phyloP scores from a whole-genome alignment of 116 monocot genomes.

The Cymodocea nodosa region DNA sequence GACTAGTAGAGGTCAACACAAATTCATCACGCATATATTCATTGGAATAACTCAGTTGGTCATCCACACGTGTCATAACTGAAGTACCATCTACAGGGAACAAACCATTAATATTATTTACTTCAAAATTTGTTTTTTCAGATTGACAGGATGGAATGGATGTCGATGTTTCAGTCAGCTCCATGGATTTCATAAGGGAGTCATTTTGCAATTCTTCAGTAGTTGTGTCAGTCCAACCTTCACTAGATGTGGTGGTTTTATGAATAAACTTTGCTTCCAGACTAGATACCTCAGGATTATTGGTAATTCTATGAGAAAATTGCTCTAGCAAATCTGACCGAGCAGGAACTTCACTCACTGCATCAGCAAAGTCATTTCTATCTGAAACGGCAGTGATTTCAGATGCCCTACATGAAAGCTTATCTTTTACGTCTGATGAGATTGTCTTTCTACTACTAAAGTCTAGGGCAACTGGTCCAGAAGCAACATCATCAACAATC shows the following conservation, averaged over 20 bases:
- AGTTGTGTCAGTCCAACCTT: neutral
- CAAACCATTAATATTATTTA: neutral
- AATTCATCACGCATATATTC: neutral
- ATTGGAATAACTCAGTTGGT: constrained; percentile 1
- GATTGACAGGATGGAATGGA: neutral
- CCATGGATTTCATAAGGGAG: neutral
- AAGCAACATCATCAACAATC: constrained; percentile 56
- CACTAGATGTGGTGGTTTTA: neutral
- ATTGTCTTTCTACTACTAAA: neutral
- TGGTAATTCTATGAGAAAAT: neutral
- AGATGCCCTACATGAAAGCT: neutral
- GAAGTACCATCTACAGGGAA: neutral
- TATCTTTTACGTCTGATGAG: constrained; percentile 1
- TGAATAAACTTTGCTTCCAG: neutral
- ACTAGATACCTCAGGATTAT: neutral
- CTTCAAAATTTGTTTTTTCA: neutral
- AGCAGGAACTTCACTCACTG: neutral
- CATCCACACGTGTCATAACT: constrained; percentile 9
- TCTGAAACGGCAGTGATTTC: neutral
- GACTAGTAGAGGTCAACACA: constrained; percentile 1
- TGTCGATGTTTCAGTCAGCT: neutral
- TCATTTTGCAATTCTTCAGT: constrained; percentile 24
- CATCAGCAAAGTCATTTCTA: neutral
- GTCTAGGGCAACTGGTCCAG: constrained; percentile 9
- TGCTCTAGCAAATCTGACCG: neutral